Evolutionary conservation across 768 basidiomycete species (phyloP).

Genomic region (Xerocomellus intermedius): DNA sequence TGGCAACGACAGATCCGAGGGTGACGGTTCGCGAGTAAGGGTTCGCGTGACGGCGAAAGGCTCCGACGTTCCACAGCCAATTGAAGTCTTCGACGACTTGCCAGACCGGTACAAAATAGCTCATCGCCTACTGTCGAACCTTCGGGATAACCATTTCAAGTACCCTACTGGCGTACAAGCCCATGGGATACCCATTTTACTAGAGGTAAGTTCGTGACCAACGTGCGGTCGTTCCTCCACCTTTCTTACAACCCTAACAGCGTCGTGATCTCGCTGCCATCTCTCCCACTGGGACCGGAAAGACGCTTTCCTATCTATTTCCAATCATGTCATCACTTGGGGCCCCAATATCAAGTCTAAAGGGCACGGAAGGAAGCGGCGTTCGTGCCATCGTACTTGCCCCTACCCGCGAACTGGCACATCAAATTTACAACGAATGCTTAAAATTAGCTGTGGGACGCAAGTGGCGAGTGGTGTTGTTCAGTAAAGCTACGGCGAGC

Average conservation of each 20-base stretch:
- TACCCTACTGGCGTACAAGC: constrained; percentile 82
- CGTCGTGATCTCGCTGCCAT: constrained; percentile 87
- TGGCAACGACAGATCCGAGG: constrained; percentile 23
- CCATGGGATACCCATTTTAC: constrained; percentile 73
- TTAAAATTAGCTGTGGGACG: constrained; percentile 76
- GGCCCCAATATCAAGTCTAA: constrained; percentile 51
- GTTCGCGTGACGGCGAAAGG: constrained; percentile 81
- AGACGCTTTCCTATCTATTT: constrained; percentile 89
- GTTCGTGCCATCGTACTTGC: constrained; percentile 80
- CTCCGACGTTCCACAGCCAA: constrained; percentile 57
- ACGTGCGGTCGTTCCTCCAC: neutral
- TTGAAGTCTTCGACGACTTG: constrained; percentile 59
- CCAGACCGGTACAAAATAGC: constrained; percentile 56
- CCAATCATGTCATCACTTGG: constrained; percentile 68
- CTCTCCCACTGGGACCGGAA: constrained; percentile 96
- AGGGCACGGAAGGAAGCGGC: constrained; percentile 49
- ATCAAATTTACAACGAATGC: constrained; percentile 93
- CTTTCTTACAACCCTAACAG: constrained; percentile 35
- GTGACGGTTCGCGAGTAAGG: constrained; percentile 30
- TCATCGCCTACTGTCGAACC: constrained; percentile 61
- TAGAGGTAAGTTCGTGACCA: constrained; percentile 53
- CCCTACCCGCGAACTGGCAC: constrained; percentile 93
- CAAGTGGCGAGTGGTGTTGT: constrained; percentile 79
- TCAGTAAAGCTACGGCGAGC: constrained; percentile 87
- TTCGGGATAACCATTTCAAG: constrained; percentile 56